Evolutionary conservation across 805 yeast genomes (phyloP), one percentile per base, ranked within the genome.

Genomic region (Candida silvicultrix): DNA sequence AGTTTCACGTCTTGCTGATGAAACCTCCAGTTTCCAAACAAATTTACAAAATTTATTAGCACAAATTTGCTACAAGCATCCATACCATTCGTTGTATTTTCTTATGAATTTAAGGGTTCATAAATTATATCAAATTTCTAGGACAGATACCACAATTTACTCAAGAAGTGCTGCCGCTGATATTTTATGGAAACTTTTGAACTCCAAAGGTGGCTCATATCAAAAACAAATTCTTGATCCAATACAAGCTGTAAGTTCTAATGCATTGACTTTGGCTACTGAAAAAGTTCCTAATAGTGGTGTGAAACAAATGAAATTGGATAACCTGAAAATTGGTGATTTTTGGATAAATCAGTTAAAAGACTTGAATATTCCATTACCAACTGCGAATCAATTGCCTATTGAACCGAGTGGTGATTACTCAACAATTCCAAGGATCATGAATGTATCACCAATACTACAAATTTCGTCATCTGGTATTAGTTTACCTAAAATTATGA

Each of bases 401-500:
- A 52, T 65, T 8, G 71, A 77, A 2, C 57, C 58, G 1, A 65
- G 68, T 37, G 68, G 72, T 1, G 64, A 69, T 12, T 84, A 85
- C 55, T 45, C 56, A 1, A 45, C 58, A 12, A 61, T 80, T 0
- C 80, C 88, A 0, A 56, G 59, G 1, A 75, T 94, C 39, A 38
- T 50, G 0, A 50, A 55, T 0, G 73, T 87, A 2, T 73, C 70
- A 4, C 64, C 71, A 0, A 62, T 57, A 2, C 67, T 90, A 2
- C 50, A 63, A 0, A 71, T 88, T n/a, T 94, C 98, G 0, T 53
- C 81, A 0, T 79, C 94, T 0, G 99, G 99, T 3, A 64, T 92
- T 11, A 88, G 96, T 50, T 73, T 81, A 49, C 99, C 99, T 0
- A 92, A 92, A 59, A 84, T 95, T 43, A 70, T 83, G 43, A 74